These are phyloP conservation scores for Hyaloraphidium curvatum DNA, from an alignment of 192 early-diverging fungal genomes.

Conservation along the genomic window DNA sequence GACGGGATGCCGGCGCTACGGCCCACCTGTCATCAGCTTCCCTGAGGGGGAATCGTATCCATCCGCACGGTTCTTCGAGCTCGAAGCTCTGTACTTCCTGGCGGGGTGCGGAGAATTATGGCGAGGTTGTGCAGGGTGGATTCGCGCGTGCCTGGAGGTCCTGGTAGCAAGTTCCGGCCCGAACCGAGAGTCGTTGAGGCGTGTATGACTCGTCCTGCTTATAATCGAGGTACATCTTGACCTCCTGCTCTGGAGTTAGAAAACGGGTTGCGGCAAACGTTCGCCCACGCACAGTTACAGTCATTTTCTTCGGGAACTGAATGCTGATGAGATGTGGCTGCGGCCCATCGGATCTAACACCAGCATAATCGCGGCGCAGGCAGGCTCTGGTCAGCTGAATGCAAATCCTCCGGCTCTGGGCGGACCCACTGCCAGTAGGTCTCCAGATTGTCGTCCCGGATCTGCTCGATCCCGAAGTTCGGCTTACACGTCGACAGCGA, in stretches of 20 bases:
- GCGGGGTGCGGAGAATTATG: no score
- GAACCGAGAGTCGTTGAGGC: constrained; percentile 37
- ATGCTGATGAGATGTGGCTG: constrained; percentile 59
- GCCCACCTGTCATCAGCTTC: constrained; percentile 12
- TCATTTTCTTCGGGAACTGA: constrained; percentile 39
- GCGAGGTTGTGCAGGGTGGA: no score
- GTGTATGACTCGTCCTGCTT: constrained; percentile 72
- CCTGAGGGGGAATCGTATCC: constrained; percentile 40
- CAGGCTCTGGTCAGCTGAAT: no score
- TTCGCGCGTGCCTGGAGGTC: constrained; percentile 34
- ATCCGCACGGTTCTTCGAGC: constrained; percentile 37
- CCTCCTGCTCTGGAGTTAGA: constrained; percentile 15
- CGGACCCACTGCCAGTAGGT: constrained; percentile 66
- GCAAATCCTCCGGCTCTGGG: no score
- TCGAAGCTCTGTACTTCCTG: constrained; percentile 32
- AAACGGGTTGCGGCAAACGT: neutral
- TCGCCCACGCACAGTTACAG: constrained; percentile 13
- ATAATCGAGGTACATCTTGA: constrained; percentile 46
- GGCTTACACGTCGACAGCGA: constrained; percentile 44
- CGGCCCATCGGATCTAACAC: constrained; percentile 50
- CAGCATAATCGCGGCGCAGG: no score
- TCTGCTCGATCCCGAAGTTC: constrained; percentile 35
- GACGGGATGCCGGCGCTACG: no score
- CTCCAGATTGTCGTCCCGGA: constrained; percentile 40
- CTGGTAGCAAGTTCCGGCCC: constrained; percentile 40